Conservation (phyloP, 331 rosid species). For the Dryas integrifolia region DNA sequence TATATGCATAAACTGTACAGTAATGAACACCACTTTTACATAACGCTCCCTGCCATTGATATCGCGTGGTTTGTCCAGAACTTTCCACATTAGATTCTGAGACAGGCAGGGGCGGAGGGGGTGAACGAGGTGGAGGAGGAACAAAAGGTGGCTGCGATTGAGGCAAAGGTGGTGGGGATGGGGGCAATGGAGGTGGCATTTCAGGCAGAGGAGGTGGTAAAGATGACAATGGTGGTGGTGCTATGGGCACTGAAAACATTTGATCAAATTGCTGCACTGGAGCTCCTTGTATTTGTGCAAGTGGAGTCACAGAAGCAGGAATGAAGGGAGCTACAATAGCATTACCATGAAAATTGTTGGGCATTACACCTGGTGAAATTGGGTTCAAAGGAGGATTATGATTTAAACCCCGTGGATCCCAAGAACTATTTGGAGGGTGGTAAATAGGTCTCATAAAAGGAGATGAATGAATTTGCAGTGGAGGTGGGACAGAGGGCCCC, state of each 20-base stretch:
- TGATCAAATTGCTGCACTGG: conserved; percentile 65
- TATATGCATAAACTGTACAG: conserved; percentile 69
- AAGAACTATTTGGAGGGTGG: conserved; percentile 72
- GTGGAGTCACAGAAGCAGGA: conserved; percentile 86
- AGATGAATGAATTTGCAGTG: conserved; percentile 66
- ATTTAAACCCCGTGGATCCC: conserved; percentile 70
- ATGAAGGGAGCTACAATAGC: conserved; percentile 62
- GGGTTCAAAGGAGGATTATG: conserved; percentile 62
- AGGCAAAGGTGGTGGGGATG: conserved; percentile 90
- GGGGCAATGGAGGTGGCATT: conserved; percentile 63
- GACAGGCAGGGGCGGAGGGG: conserved; percentile 66
- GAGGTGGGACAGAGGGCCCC: conserved; percentile 70
- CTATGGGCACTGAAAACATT: conserved; percentile 47
- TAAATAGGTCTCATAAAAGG: conserved; percentile 57
- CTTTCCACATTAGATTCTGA: conserved; percentile 47
- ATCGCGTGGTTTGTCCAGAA: conserved; percentile 42
- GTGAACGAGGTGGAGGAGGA: conserved; percentile 93
- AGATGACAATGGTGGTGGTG: conserved; percentile 58
- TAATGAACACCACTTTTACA: conserved; percentile 94
- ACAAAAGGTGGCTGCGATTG: conserved; percentile 66
- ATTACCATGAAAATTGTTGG: conserved; percentile 54
- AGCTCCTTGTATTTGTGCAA: conserved; percentile 71
- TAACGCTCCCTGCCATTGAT: conserved; percentile 79
- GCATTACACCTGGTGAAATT: conserved; percentile 46
- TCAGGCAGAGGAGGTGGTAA: conserved; percentile 71